Conservation (phyloP, 2,329 filamentous ascomycete species). For the Alternaria sp. region DNA sequence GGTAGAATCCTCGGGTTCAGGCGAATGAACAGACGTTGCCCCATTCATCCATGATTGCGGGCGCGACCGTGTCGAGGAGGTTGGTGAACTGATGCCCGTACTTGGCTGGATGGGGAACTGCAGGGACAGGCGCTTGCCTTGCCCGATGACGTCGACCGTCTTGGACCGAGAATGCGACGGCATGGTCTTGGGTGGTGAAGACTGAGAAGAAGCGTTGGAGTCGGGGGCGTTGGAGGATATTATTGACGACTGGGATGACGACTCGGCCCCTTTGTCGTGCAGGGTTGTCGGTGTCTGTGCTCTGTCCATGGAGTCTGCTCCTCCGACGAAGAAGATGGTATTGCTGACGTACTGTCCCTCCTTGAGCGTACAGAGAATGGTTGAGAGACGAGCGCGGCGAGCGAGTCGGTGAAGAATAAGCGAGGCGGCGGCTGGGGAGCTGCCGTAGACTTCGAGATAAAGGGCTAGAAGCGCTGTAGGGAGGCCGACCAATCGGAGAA, state of each 20-base stretch:
- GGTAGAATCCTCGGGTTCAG: slow-evolving; percentile 25
- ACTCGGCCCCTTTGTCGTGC: slow-evolving; percentile 31
- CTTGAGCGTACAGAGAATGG: slow-evolving; percentile 29
- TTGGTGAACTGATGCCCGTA: slow-evolving; percentile 40
- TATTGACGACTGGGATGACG: slow-evolving; percentile 20
- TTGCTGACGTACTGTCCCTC: slow-evolving; percentile 30
- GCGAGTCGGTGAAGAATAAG: slow-evolving; percentile 46
- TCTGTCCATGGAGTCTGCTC: slow-evolving; percentile 38
- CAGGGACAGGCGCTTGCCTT: slow-evolving; percentile 56
- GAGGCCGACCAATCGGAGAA: slow-evolving; percentile 36
- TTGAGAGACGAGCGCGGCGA: slow-evolving; percentile 36
- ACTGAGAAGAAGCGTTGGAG: slow-evolving; percentile 19
- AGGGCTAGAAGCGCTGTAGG: slow-evolving; percentile 38
- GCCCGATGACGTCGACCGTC: slow-evolving; percentile 42
- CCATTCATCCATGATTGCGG: slow-evolving; percentile 50
- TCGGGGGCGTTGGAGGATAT: slow-evolving; percentile 18
- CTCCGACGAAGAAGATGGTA: slow-evolving; percentile 24
- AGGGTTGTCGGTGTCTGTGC: slow-evolving; percentile 39
- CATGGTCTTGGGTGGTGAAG: slow-evolving; percentile 21
- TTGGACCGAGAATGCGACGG: slow-evolving; percentile 43
- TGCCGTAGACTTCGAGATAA: slow-evolving; percentile 39
- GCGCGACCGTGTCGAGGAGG: slow-evolving; percentile 42
- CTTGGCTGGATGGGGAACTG: slow-evolving; percentile 57
- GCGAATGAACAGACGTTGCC: slow-evolving; percentile 35
- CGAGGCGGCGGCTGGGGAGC: slow-evolving; percentile 37